Evolutionary conservation across 2,329 filamentous ascomycete species (phyloP).

Genomic region (Sporothrix pallida): DNA sequence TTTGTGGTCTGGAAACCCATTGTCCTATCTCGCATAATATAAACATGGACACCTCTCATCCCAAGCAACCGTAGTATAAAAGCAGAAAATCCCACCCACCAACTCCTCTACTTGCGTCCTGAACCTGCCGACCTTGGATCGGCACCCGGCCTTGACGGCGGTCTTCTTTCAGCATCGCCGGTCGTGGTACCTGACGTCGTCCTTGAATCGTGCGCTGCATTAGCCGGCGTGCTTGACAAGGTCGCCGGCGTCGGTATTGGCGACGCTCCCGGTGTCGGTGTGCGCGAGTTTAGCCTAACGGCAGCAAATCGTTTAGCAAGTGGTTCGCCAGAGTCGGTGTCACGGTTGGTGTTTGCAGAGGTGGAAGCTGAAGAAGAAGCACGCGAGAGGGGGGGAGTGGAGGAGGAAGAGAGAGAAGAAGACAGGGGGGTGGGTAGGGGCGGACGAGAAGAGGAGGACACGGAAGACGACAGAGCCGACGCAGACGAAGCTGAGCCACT

Average conservation of each 20-base stretch:
- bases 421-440: not conserved
- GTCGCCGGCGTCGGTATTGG: not conserved
- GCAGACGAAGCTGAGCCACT: not conserved
- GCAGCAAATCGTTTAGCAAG: conserved; percentile 71
- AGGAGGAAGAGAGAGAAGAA: conserved; percentile 20
- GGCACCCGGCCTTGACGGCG: not conserved
- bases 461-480: not conserved
- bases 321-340: conserved; percentile 54
- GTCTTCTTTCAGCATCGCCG: not conserved
- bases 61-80: too few species aligned
- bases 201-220: not conserved
- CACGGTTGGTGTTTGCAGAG: conserved; percentile 37
- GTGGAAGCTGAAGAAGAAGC: conserved; percentile 38
- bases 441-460: not conserved
- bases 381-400: conserved; percentile 39
- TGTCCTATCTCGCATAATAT: conserved; percentile 23
- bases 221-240: not conserved
- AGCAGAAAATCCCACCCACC: not conserved
- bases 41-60: not conserved
- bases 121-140: not conserved
- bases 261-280: not conserved
- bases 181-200: not conserved
- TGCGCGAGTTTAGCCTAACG: conserved; percentile 62
- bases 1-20: not conserved
- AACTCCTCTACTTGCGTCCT: not conserved